These are phyloP conservation scores for Talaromyces islandicus DNA, from an alignment of 2,329 filamentous ascomycete genomes.

Conservation along the genomic window DNA sequence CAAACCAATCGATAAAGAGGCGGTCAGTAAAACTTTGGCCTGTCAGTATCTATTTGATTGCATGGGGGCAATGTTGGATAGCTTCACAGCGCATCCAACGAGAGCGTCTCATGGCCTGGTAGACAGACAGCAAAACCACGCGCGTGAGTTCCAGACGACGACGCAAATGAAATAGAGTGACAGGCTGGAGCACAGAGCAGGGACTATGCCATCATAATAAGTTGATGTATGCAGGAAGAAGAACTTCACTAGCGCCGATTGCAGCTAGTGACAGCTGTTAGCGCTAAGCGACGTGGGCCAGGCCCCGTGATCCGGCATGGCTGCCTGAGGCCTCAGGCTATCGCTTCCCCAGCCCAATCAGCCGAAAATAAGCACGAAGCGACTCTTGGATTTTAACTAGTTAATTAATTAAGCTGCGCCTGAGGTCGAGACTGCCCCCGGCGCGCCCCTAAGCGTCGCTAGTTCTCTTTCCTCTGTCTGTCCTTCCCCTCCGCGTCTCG, in stretches of 20 bases:
- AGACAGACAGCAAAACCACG: background rate
- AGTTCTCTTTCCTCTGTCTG: background rate
- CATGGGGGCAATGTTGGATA: background rate
- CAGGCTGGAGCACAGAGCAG: no score
- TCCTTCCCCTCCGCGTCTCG: slow-evolving; percentile 13
- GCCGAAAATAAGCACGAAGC: background rate
- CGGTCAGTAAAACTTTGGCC: no score
- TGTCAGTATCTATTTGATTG: background rate
- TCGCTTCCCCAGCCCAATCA: background rate
- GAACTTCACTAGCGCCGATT: background rate
- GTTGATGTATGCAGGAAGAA: background rate
- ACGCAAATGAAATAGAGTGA: background rate
- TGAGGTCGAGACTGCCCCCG: background rate
- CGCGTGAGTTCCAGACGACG: background rate
- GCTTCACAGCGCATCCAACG: background rate
- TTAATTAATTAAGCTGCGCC: background rate
- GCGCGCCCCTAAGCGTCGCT: background rate
- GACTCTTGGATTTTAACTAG: no score
- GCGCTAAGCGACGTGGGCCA: background rate
- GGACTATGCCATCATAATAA: no score
- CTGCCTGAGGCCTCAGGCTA: background rate
- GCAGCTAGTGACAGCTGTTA: background rate
- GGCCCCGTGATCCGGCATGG: background rate
- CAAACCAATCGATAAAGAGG: no score
- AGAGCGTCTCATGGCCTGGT: background rate